Conservation (phyloP, 768 basidiomycete genomes). For the Tricholoma hemisulphureum region DNA sequence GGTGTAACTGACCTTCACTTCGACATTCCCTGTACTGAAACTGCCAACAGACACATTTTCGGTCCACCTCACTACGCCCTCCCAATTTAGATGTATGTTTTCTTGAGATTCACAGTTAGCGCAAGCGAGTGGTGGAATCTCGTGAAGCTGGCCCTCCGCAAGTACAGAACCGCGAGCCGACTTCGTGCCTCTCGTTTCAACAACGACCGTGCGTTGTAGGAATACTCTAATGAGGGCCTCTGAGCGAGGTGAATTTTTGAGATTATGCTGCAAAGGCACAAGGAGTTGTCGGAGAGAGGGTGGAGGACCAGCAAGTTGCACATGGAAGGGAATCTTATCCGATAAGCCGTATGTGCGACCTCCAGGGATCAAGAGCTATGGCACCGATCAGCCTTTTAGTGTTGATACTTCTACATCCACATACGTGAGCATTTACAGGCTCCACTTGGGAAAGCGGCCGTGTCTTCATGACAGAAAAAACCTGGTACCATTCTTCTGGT, state of each 20-base stretch:
- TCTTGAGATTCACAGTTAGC: slow-evolving; percentile 16
- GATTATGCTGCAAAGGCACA: slow-evolving; percentile 15
- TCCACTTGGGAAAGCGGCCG: slow-evolving; percentile 31
- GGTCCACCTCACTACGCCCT: slow-evolving; percentile 46
- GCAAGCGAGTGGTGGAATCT: slow-evolving; percentile 39
- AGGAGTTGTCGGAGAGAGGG: slow-evolving; percentile 48
- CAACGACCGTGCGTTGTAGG: slow-evolving; percentile 47
- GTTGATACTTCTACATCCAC: slow-evolving; percentile 15
- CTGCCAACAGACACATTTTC: slow-evolving; percentile 40
- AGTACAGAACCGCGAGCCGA: slow-evolving; percentile 39
- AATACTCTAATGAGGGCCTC: slow-evolving; percentile 43
- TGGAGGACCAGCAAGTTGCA: slow-evolving; percentile 55
- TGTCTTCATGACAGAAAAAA: slow-evolving; percentile 39
- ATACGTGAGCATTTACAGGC: slow-evolving; percentile 51
- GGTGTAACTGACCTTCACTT: slow-evolving; percentile 35
- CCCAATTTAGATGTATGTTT: slow-evolving; percentile 54
- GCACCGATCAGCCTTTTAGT: background rate
- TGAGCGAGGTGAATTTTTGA: no score
- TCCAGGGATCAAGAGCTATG: slow-evolving; percentile 59
- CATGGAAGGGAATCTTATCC: slow-evolving; percentile 62
- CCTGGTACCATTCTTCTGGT: slow-evolving; percentile 68
- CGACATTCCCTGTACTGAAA: slow-evolving; percentile 45
- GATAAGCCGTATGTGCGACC: slow-evolving; percentile 50
- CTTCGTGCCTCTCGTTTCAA: slow-evolving; percentile 35
- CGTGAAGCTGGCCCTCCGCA: slow-evolving; percentile 48